Evolutionary conservation across 2,329 filamentous ascomycete genomes (phyloP).

Genomic region (Penicillium fuscoglaucum): DNA sequence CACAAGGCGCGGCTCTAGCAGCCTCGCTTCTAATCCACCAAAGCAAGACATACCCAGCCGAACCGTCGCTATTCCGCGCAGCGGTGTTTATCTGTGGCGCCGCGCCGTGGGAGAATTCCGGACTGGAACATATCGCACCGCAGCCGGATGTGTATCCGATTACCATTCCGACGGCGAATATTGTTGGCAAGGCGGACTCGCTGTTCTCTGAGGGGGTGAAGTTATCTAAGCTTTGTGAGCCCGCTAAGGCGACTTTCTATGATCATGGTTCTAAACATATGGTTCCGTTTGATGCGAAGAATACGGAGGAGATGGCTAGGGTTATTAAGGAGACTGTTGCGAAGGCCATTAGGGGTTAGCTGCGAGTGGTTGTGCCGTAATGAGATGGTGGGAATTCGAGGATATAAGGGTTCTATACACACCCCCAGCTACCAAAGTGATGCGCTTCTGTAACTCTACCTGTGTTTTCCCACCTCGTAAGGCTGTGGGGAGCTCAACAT

Average conservation of each 20-base stretch:
- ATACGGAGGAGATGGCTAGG: slow-evolving; percentile 30
- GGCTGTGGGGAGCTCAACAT: neutral
- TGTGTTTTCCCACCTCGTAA: neutral
- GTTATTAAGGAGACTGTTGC: slow-evolving; percentile 30
- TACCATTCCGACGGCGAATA: slow-evolving; percentile 42
- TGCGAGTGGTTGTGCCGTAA: neutral
- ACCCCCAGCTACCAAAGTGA: neutral
- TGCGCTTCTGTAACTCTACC: neutral
- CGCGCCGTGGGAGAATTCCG: slow-evolving; percentile 28
- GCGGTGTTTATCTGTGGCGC: slow-evolving; percentile 36
- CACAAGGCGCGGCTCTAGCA: slow-evolving; percentile 35
- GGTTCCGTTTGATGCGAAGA: slow-evolving; percentile 36
- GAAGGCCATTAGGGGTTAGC: slow-evolving; percentile 19
- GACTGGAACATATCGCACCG: slow-evolving; percentile 17
- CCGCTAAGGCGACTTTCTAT: slow-evolving; percentile 32
- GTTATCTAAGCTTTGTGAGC: slow-evolving; percentile 38
- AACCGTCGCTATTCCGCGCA: slow-evolving; percentile 30
- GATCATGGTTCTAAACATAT: slow-evolving; percentile 40
- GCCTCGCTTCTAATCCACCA: slow-evolving; percentile 28
- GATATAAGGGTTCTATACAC: neutral
- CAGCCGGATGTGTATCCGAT: slow-evolving; percentile 23
- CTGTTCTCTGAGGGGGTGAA: slow-evolving; percentile 32
- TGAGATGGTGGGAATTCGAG: neutral
- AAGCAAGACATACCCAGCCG: slow-evolving; percentile 18
- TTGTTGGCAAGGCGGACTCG: slow-evolving; percentile 40